Conservation (phyloP, 495 filamentous ascomycete genomes). For the Tuber melanosporum region DNA sequence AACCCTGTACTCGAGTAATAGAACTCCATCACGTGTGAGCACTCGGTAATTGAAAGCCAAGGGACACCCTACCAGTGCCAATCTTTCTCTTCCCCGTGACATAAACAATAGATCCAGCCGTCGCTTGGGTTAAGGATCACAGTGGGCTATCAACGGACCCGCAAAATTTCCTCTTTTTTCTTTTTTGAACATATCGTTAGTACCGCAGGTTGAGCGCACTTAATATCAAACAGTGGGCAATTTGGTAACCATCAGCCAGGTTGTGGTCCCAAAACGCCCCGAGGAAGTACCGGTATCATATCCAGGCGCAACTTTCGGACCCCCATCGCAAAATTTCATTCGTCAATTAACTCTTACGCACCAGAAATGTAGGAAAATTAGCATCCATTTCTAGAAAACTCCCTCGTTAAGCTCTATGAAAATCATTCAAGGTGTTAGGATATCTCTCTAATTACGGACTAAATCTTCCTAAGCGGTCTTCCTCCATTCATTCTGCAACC, state of each 20-base stretch:
- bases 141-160: no score
- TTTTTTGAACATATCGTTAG: neutral
- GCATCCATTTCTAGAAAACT: neutral
- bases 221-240: neutral
- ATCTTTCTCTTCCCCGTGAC: no score
- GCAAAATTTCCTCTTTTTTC: no score
- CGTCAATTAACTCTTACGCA: neutral
- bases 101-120: no score
- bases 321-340: neutral
- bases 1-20: no score
- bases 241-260: neutral
- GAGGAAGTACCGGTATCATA: neutral
- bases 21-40: no score
- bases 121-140: no score
- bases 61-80: no score
- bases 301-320: neutral
- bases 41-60: no score
- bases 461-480: slow-evolving; percentile 39
- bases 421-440: neutral
- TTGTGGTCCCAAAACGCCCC: neutral
- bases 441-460: neutral
- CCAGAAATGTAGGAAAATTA: neutral
- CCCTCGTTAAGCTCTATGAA: neutral
- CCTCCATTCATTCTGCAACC: slow-evolving; percentile 62
- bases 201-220: neutral